phyloP scores from a whole-genome alignment of 441 rosid species.

The Erodium trifolium region DNA sequence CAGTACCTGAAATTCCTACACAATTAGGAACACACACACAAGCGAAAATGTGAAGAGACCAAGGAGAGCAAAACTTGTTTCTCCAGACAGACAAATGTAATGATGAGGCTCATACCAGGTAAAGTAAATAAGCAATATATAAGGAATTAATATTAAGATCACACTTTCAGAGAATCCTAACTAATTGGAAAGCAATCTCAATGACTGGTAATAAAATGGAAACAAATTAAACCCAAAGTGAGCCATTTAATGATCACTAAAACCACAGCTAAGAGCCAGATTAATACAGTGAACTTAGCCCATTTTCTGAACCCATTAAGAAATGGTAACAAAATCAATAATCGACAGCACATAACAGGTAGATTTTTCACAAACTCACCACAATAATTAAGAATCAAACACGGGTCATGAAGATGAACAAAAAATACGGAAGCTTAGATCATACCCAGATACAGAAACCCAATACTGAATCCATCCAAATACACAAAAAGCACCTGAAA shows the following conservation, averaged over 20 bases:
- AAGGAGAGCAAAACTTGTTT: not conserved
- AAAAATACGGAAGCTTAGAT: not conserved
- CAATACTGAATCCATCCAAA: slow-evolving; percentile 15
- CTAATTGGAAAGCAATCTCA: not conserved
- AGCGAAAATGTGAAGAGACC: not conserved
- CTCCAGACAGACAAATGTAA: not conserved
- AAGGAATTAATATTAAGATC: not conserved
- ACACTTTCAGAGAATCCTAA: not conserved
- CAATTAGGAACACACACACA: not conserved
- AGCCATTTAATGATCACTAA: slow-evolving; percentile 1
- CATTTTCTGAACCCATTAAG: not conserved
- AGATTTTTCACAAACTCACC: not conserved
- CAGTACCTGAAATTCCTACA: not conserved
- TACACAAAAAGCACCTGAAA: not conserved
- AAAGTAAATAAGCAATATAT: not conserved
- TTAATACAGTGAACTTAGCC: not conserved
- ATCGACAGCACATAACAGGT: slow-evolving; percentile 4
- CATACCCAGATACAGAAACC: slow-evolving; percentile 13
- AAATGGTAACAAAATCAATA: not conserved
- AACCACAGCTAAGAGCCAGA: not conserved
- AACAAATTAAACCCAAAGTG: not conserved
- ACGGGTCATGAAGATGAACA: no score
- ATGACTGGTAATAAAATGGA: not conserved
- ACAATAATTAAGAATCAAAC: slow-evolving; percentile 4
- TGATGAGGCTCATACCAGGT: no score